Base-by-base conservation (phyloP, 352 stramenopile genomes). In the Peronospora belbahrii region DNA sequence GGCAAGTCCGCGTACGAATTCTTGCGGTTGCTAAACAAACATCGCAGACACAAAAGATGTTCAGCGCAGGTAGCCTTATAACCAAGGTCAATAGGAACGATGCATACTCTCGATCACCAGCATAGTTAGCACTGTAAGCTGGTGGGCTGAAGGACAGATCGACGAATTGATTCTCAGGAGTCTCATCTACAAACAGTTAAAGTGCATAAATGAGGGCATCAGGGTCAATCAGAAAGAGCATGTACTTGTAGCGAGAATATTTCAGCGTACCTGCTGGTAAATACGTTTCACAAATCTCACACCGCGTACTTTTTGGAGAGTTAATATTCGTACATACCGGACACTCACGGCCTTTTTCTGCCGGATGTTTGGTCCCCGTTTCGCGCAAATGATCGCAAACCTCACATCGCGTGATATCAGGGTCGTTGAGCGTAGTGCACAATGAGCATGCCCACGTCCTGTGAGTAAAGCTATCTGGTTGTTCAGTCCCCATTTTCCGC, bases 281-380 rank as follows among this genome's bases (percentile, higher is more conserved):
- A 24, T 19, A 10, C 0, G 70, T 70, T 27, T 85, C 69, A 34
- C 74, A 85, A 14, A 85, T 55, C 31, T 77, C 69, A 44, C 74
- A 85, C 11, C 57, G 56, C 5, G 50, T 53, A 9, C 65, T 53
- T 19, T 48, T 42, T 3, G 33, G 14, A 14, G 48, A 46, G 38
- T 85, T 85, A 20, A 76, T 59, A 44, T 77, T 81, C 17, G 74
- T 85, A 48, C 74, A 85, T 4, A 83, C 63, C 2, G 57, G 50
- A 35, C 74, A 85, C 31, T 75, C 60, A 42, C 18, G 49, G 14
- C 50, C 27, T 22, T 54, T 65, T 58, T 10, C 14, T 14, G 42
- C 5, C 6, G 24, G 6, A 17, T 44, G 37, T 15, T 49, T 42
- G 2, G 30, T 11, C 34, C 33, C 14, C 25, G 52, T 32, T 9